Evolutionary conservation across 2,329 filamentous ascomycete genomes (phyloP).

Genomic region (Xylariaceae sp.): DNA sequence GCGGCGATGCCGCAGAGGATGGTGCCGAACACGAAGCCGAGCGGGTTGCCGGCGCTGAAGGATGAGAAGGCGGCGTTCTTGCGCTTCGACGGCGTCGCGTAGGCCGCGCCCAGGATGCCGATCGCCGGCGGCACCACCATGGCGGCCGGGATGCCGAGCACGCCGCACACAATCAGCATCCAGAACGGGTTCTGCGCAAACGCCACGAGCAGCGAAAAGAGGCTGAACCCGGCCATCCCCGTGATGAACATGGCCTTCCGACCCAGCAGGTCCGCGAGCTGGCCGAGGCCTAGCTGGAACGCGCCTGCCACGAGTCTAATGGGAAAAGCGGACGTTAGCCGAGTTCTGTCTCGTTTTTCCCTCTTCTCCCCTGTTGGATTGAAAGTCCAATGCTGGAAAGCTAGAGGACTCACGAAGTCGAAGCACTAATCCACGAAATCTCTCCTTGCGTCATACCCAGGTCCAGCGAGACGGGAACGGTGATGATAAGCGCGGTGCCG

Average conservation of each 20-base stretch:
- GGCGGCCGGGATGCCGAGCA: conserved; percentile 60
- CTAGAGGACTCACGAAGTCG: conserved; percentile 52
- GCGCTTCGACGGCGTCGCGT: conserved; percentile 45
- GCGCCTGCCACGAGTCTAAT: conserved; percentile 56
- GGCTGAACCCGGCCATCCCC: conserved; percentile 54
- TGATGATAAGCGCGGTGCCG: conserved; percentile 57
- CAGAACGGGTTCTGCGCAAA: conserved; percentile 54
- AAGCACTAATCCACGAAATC: conserved; percentile 62
- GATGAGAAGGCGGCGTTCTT: conserved; percentile 33
- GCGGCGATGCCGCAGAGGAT: conserved; percentile 59
- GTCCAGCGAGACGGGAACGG: conserved; percentile 53
- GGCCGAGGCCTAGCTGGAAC: conserved; percentile 61
- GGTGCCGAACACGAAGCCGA: conserved; percentile 38
- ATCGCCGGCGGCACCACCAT: conserved; percentile 59
- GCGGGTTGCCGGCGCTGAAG: conserved; percentile 33
- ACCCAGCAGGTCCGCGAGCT: conserved; percentile 61
- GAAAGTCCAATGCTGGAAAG: too few species aligned
- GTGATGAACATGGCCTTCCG: conserved; percentile 54
- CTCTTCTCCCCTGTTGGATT: too few species aligned
- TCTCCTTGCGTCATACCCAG: conserved; percentile 59
- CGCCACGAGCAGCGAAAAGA: conserved; percentile 52
- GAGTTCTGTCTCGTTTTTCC: neutral
- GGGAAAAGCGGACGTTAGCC: neutral
- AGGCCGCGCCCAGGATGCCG: conserved; percentile 58
- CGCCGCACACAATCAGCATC: conserved; percentile 57